Base-by-base conservation (phyloP, 2,329 filamentous ascomycete genomes). In the Didymosphaeria variabile region DNA sequence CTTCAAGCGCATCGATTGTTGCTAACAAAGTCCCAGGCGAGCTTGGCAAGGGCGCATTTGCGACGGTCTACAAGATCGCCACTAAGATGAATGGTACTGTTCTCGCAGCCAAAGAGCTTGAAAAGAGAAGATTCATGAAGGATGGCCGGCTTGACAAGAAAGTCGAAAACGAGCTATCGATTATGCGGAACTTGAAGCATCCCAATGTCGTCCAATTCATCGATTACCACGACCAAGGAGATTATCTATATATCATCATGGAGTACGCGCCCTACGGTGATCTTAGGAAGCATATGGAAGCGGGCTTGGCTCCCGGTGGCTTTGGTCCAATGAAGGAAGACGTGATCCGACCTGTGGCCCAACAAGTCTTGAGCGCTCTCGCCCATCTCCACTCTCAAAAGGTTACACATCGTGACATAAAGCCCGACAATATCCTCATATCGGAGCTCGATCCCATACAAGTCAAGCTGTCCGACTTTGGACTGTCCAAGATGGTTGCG, bases 381-480 rank as follows among this genome's bases (percentile, higher is more conserved):
- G 88, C 88, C 32, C 97, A 99, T 76, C 84, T 99, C 9, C 95
- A 99, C 77, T 83, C 85, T 56, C 90, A 91, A 70, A 93, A 91
- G 73, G 97, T 99, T 69, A 98, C 94, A 0, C 95, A 99, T 79
- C 91, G 95, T n/a, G 95, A 99, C 77, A 93, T 99, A 73, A 99
- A 99, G 76, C 95, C 95, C 0, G 95, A 99, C 82, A 99, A 99
- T 72, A 97, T 99, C 62, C 84, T 99, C 44, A 91, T 98, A 67
- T 84, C 89, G 12, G 90, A 88, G 0, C 76, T 87, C 10, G 83
- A 90, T 6, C 93, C 94, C 0, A 87, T 97, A 52, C 84, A 87
- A 15, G 90, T 98, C 69, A 98, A 99, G 79, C 83, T 99, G 15
- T 97, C 95, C 0, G 95, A 99, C 75, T 99, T 99, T 81, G 95